Base-by-base conservation (phyloP, 768 basidiomycete species). In the Asterophora lycoperdoides region DNA sequence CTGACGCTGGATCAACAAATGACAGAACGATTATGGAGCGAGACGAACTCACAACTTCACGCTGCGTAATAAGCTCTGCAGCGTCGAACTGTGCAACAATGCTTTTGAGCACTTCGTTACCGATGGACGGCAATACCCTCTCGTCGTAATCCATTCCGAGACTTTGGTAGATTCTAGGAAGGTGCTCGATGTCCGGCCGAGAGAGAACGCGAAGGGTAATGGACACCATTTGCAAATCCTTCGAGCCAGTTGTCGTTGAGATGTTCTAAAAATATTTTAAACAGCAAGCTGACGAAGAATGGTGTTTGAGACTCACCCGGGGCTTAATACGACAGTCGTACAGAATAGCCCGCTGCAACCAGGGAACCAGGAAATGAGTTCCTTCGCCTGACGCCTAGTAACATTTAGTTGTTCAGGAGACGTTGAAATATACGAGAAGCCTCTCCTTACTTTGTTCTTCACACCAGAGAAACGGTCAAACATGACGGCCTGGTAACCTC, bases 61-160 rank as follows among this genome's bases (percentile, higher is more conserved):
- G 84, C 68, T 97, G 95, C 2, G 95, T 98, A 59, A 98, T 96
- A 56, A 96, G 72, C 69, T 96, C 93, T 11, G 92, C 90, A 19
- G 93, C 96, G 66, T 99, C 95, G 58, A 97, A 97, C 64, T 98
- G 95, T 4, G 96, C 96, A 1, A 99, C 96, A 51, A 96, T 97
- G 55, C 88, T 90, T 72, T 99, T 99, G 56, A 99, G 64, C 10
- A 99, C 95, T 72, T 98, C 95, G 59, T 98, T 98, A 33, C 93
- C 95, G 62, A 98, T 94, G 37, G 94, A 96, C 3, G 95, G 95
- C 26, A 98, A 74, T 0, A 98, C 94, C 59, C 96, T 83, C 73
- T 99, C 96, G 68, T 98, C 96, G 65, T 98, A 99, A 67, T 98
- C 96, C 68, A 90, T 66, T 38, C 96, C 96, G 48, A 99, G 78